Evolutionary conservation across 2,329 filamentous ascomycete species (phyloP).

Genomic region (Aspergillus sp.): DNA sequence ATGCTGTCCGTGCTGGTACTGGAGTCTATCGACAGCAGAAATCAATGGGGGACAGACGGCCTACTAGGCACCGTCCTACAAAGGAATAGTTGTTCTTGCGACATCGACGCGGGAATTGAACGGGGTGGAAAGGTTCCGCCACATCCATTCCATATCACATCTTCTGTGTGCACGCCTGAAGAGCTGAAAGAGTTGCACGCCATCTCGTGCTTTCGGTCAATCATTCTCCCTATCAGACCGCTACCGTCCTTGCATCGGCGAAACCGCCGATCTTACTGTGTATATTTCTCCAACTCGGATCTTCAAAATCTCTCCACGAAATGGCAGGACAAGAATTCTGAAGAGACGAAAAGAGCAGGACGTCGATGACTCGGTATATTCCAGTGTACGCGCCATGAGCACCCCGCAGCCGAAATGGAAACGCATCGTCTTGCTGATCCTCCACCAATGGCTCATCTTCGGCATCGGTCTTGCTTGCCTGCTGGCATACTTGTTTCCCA

Average conservation of each 20-base stretch:
- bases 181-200: not conserved
- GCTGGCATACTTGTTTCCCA: constrained; percentile 56
- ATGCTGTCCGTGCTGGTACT: not conserved
- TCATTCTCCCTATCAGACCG: constrained; percentile 10
- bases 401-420: constrained; percentile 17
- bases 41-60: no score
- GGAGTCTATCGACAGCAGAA: not conserved
- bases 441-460: constrained; percentile 65
- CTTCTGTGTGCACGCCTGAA: no score
- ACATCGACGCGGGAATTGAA: not conserved
- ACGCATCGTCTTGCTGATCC: constrained; percentile 26
- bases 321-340: not conserved
- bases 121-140: not conserved
- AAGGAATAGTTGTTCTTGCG: not conserved
- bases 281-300: not conserved
- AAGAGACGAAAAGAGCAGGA: not conserved
- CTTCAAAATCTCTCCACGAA: not conserved
- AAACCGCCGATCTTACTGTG: not conserved
- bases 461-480: constrained; percentile 56
- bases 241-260: constrained; percentile 1
- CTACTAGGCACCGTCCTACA: no score
- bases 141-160: not conserved
- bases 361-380: not conserved
- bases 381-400: not conserved
- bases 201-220: not conserved